These are phyloP conservation scores for Tillandsia fasciculata DNA, from an alignment of 176 grass and related monocot species.

Conservation along the genomic window DNA sequence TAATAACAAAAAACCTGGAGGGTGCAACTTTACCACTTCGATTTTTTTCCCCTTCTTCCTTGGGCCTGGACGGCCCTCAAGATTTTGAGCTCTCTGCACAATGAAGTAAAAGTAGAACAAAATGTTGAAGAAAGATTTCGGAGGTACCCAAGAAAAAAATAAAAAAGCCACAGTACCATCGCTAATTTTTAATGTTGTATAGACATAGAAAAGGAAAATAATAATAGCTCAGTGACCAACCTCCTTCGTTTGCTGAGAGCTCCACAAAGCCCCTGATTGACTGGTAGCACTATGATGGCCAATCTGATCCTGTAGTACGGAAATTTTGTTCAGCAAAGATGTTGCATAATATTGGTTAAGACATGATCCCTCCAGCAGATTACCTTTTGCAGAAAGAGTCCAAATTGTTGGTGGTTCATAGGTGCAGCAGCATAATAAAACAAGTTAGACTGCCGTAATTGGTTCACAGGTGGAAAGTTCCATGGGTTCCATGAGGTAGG, in stretches of 20 bases:
- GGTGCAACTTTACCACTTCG: background rate
- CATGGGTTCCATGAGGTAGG: background rate
- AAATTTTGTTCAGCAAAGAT: background rate
- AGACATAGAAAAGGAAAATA: background rate
- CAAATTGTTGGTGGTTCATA: conserved; percentile 1
- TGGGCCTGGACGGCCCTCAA: background rate
- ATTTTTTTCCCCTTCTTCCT: conserved; percentile 1
- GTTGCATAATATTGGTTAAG: background rate
- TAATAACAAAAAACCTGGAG: conserved; percentile 1
- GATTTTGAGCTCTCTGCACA: conserved; percentile 2
- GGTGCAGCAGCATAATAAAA: conserved; percentile 12
- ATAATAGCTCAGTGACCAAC: background rate
- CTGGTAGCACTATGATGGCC: background rate
- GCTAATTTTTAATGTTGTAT: background rate
- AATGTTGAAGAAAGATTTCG: background rate
- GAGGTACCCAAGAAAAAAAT: background rate
- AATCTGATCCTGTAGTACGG: conserved; percentile 5
- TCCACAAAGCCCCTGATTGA: background rate
- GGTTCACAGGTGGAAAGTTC: conserved; percentile 11
- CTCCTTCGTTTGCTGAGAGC: background rate
- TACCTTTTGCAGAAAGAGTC: conserved; percentile 3
- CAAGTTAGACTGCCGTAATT: conserved; percentile 4
- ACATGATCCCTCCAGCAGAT: background rate
- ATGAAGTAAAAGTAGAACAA: background rate
- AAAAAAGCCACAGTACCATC: background rate